phyloP scores from a whole-genome alignment of 352 stramenopile species.

The Phytophthora vignae region DNA sequence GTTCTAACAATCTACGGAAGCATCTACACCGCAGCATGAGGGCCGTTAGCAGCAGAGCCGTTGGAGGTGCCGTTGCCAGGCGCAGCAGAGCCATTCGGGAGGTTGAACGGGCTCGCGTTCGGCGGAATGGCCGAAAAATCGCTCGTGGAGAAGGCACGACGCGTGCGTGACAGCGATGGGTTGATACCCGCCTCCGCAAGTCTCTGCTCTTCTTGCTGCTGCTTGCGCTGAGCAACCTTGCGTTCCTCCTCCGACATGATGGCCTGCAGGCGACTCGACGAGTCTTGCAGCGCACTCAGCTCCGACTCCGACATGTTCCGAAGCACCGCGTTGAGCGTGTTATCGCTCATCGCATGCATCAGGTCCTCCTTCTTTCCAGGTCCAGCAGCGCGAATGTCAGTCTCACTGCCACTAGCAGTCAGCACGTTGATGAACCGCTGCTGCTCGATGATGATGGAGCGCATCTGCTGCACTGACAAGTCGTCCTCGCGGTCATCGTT shows the following conservation, averaged over 20 bases:
- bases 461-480: constrained; percentile 77
- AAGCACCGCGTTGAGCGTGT: constrained; percentile 62
- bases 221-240: constrained; percentile 40
- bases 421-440: constrained; percentile 79
- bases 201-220: constrained; percentile 41
- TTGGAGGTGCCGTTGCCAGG: constrained; percentile 25
- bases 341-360: constrained; percentile 75
- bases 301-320: constrained; percentile 80
- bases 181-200: constrained; percentile 37
- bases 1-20: constrained; percentile 33
- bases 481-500: constrained; percentile 78
- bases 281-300: constrained; percentile 66
- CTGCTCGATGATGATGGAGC: constrained; percentile 81
- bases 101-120: constrained; percentile 29
- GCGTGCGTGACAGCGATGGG: constrained; percentile 57
- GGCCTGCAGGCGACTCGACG: constrained; percentile 65
- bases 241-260: constrained; percentile 68
- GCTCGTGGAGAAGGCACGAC: constrained; percentile 68
- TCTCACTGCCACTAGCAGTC: constrained; percentile 64
- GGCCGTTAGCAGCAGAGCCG: constrained; percentile 9
- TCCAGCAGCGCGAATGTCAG: constrained; percentile 44
- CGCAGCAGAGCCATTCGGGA: constrained; percentile 13
- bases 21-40: constrained; percentile 25
- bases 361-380: constrained; percentile 55
- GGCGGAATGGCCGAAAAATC: constrained; percentile 56